Evolutionary conservation across 2,329 filamentous ascomycete genomes (phyloP), one percentile per base, ranked within the genome.

Genomic region (Metarhizium guizhouense): DNA sequence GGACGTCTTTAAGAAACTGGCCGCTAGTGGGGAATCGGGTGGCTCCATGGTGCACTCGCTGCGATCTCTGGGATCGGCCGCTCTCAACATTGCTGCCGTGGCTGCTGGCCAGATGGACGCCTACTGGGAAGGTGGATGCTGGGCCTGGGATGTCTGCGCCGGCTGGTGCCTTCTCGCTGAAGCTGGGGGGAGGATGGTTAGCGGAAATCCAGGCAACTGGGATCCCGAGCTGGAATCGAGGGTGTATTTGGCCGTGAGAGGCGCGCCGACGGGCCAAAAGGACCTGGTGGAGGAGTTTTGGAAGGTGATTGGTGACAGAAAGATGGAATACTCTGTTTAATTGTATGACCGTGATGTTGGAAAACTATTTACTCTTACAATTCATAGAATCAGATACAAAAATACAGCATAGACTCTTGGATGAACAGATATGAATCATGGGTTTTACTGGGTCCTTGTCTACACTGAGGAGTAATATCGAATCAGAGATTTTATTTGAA

Each of bases 41-140:
- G 88, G 88, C 7, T 79, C 81, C 4, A 93, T 93, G 88, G 87
- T 88, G 49, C 88, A 92, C 66, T 82, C 81, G 10, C 68, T 93
- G 56, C 76, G 88, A n/a, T 83, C 78, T 40, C 71, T 90, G 58
- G 88, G 88, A 2, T 85, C 80, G 52, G 88, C 88, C 7, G 88
- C 88, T 45, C 73, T 93, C 63, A 92, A 92, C 68, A 70, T 92
- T 18, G 89, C 86, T 56, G 80, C 78, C 43, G 85, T 90, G 3
- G 88, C 88, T 3, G 80, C 82, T 10, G 88, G 88, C 0, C 79
- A 84, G 67, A 62, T 90, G 30, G 88, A 93, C 67, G 64, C 83
- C 25, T 93, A 90, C 68, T 93, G 88, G 88, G 88, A 93, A 72
- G 87, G 86, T 42, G 88, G 89, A 0, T 90, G 87, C 69, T 93